Percentiles rank a stretch among this genome's conserved stretches.
Conservation (phyloP, 345 rosid genomes). For the Garcia nutans region DNA sequence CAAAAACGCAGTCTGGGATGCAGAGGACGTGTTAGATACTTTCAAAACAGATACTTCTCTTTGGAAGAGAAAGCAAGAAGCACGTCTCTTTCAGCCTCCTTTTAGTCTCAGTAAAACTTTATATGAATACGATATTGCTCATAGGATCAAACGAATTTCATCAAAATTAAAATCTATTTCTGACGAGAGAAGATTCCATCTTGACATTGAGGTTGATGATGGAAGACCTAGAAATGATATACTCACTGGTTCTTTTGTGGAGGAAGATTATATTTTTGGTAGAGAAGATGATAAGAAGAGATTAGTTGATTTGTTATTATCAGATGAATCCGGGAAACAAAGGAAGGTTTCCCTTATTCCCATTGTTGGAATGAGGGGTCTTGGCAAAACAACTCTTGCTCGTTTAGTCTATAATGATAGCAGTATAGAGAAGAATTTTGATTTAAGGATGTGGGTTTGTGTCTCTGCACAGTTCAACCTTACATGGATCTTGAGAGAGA, state of each 20-base stretch:
- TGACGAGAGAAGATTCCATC: not conserved
- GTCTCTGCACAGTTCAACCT: not conserved
- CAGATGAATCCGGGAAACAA: not conserved
- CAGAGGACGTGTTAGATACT: not conserved
- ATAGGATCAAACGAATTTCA: not conserved
- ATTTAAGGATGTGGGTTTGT: not conserved
- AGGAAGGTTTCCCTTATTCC: not conserved
- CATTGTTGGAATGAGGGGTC: not conserved
- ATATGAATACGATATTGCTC: not conserved
- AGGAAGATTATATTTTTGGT: not conserved
- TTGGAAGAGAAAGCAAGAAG: not conserved
- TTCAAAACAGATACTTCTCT: not conserved
- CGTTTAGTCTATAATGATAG: not conserved
- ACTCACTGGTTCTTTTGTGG: not conserved
- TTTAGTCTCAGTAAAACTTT: not conserved
- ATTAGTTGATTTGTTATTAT: not conserved
- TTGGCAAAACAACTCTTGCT: conserved; percentile 4
- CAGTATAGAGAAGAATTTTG: not conserved
- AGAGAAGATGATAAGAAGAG: not conserved
- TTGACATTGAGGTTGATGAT: not conserved
- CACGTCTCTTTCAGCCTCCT: not conserved
- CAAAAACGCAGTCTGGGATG: not conserved
- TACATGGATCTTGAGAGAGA: not conserved
- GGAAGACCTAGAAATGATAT: not conserved
- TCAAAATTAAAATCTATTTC: not conserved